Base-by-base conservation (phyloP, 306 rosid species). In the Elaeagnus macrophylla region DNA sequence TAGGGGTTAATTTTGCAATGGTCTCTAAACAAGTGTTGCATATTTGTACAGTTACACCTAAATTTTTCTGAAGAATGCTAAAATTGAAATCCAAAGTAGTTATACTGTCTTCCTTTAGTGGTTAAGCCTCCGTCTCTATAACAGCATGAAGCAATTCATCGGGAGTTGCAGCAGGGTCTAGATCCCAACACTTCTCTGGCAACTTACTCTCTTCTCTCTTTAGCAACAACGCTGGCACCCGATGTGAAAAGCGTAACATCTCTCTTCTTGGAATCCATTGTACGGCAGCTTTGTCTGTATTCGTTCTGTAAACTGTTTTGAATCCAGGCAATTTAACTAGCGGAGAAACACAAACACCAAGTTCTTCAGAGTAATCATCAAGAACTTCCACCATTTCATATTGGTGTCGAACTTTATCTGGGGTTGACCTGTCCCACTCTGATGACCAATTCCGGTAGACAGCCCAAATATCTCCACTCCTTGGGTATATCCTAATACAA, bases 341-440 rank as follows among this genome's bases (percentile, higher is more conserved):
- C 35, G 99, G 96, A 57, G 78, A 60, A 55, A 84, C 83, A 48
- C 94, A 82, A 53, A 82, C 81, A 64, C 96, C 99, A 51, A 84
- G 88, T 64, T 93, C 95, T 67, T 93, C 99, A n/a, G 93, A 82
- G 76, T 87, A 93, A 72, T 87, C 93, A 52, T 77, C 94, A 54
- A 93, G 79, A 62, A 93, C 88, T 66, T 93, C 99, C 69, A 93
- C 99, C 99, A 93, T 93, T 70, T 80, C 89, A 68, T 93, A 93
- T 54, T 78, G 85, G 72, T 87, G 93, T 79, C 96, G 80, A 71
- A 80, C 89, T 54, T 84, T 85, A 49, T 75, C 85, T 15, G 99
- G 80, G 38, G 99, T 93, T 40, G 94, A 76, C 67, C 96, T 65
- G 77, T 84, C 77, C 96, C 99, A 93, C 17, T 75, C 71, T 7